These are phyloP conservation scores for Sclerotinia trifoliorum DNA, from an alignment of 2,329 filamentous ascomycete genomes.

Conservation along the genomic window DNA sequence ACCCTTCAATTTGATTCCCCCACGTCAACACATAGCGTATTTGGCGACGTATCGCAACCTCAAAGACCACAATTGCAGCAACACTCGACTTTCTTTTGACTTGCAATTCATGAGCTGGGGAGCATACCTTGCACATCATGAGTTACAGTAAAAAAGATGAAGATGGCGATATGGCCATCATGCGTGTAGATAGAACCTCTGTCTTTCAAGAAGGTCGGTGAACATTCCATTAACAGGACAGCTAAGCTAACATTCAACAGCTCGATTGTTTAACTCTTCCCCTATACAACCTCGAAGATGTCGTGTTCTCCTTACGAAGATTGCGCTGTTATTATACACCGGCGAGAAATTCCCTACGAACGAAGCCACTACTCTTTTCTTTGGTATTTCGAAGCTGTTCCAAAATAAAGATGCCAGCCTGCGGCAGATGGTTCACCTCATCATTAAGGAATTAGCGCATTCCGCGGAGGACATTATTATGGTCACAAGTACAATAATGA, in stretches of 20 bases:
- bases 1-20: constrained; percentile 6
- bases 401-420: constrained; percentile 98
- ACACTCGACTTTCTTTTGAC: constrained; percentile 28
- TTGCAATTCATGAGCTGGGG: constrained; percentile 41
- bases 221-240: constrained; percentile 35
- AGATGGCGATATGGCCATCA: constrained; percentile 87
- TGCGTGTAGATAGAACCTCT: constrained; percentile 96
- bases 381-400: constrained; percentile 98
- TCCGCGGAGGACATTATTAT: constrained; percentile 99
- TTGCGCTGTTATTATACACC: constrained; percentile 92
- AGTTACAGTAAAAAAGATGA: constrained; percentile 99
- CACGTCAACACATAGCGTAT: constrained; percentile 25
- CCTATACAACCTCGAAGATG: constrained; percentile 97
- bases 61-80: constrained; percentile 22
- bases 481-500: constrained; percentile 99
- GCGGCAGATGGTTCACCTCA: constrained; percentile 97
- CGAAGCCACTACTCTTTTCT: constrained; percentile 97
- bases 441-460: constrained; percentile 94
- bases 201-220: constrained; percentile 94
- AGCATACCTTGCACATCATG: constrained; percentile 57
- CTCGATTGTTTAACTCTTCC: constrained; percentile 95
- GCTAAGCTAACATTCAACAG: constrained; percentile 53
- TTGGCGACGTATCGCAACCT: constrained; percentile 38
- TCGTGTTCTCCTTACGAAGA: constrained; percentile 95
- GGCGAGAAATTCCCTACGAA: constrained; percentile 96